Evolutionary conservation across 495 filamentous ascomycete genomes (phyloP).

Genomic region (Lichenothelia convexa): DNA sequence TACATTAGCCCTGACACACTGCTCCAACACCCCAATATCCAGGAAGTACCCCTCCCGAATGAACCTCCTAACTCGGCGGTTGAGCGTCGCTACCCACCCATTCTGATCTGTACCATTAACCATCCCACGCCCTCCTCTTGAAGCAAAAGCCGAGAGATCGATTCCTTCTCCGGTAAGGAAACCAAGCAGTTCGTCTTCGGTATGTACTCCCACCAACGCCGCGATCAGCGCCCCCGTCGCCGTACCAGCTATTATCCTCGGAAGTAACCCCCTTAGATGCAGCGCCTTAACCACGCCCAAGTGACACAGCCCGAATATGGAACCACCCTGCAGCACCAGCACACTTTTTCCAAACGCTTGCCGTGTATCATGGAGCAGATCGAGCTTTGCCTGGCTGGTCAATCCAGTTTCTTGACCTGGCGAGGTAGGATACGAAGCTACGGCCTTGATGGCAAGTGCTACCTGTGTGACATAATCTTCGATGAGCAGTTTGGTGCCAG

Average conservation of each 20-base stretch:
- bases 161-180: conserved; percentile 66
- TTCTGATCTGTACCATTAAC: not conserved
- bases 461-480: conserved; percentile 82
- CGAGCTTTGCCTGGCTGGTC: conserved; percentile 68
- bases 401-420: conserved; percentile 37
- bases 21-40: conserved; percentile 63
- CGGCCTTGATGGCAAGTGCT: conserved; percentile 58
- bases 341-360: conserved; percentile 80
- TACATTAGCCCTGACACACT: conserved; percentile 70
- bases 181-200: conserved; percentile 63
- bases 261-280: conserved; percentile 65
- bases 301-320: conserved; percentile 84
- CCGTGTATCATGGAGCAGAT: conserved; percentile 74
- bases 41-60: conserved; percentile 62
- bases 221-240: conserved; percentile 84
- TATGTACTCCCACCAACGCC: conserved; percentile 73
- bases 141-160: conserved; percentile 62
- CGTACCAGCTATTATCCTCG: conserved; percentile 80
- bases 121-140: not conserved
- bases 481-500: conserved; percentile 76
- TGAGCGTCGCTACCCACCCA: conserved; percentile 36
- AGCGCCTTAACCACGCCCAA: conserved; percentile 80
- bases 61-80: conserved; percentile 45
- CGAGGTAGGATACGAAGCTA: conserved; percentile 50
- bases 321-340: conserved; percentile 74